Percentiles rank a stretch among this genome's conserved stretches.
Conservation (phyloP, 2,329 filamentous ascomycete genomes). For the Allantophomopsis cytisporea region DNA sequence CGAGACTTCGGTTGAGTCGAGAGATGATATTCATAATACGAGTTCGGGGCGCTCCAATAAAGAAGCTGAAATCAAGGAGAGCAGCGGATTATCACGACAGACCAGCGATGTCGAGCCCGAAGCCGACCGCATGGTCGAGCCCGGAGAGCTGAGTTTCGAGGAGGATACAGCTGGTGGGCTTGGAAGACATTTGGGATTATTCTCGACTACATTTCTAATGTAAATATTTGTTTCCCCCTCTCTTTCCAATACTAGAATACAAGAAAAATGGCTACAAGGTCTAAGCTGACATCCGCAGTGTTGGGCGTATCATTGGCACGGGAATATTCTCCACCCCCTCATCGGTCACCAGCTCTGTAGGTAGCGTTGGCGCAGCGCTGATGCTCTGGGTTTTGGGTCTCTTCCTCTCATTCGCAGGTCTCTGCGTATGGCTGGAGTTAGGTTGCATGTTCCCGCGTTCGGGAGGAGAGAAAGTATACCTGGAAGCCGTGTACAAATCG, state of each 20-base stretch:
- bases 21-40: too few species aligned
- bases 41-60: too few species aligned
- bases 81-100: too few species aligned
- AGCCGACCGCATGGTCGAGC: slow-evolving; percentile 2
- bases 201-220: slow-evolving; percentile 9
- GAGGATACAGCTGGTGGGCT: slow-evolving; percentile 7
- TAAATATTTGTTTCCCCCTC: background rate
- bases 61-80: too few species aligned
- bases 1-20: too few species aligned
- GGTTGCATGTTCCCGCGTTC: slow-evolving; percentile 29
- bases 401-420: slow-evolving; percentile 26
- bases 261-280: too few species aligned
- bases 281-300: slow-evolving; percentile 13
- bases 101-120: slow-evolving; percentile 1
- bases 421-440: slow-evolving; percentile 30
- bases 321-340: slow-evolving; percentile 33
- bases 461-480: slow-evolving; percentile 38
- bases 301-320: slow-evolving; percentile 14
- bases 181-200: slow-evolving; percentile 7
- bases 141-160: slow-evolving; percentile 5
- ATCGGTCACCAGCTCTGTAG: slow-evolving; percentile 50
- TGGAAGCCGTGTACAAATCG: slow-evolving; percentile 35
- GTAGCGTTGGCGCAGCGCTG: slow-evolving; percentile 43
- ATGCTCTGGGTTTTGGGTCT: slow-evolving; percentile 38
- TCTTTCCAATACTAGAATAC: too few species aligned